Conservation (phyloP, 495 filamentous ascomycete species). For the Aspergillus ellipticus region DNA sequence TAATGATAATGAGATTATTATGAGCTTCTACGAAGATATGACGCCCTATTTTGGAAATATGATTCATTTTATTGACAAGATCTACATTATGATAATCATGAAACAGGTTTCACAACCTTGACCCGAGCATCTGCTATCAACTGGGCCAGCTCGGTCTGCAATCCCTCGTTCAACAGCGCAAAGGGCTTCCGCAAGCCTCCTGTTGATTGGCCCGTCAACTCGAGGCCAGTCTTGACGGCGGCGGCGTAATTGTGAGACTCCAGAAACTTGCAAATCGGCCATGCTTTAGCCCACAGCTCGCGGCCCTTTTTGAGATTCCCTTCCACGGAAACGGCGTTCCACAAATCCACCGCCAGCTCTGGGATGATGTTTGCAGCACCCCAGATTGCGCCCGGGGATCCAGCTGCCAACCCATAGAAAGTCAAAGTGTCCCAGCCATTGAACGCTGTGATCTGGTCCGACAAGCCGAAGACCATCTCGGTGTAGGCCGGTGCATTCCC, state of each 20-base stretch:
- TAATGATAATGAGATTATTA: neutral
- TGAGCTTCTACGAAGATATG: neutral
- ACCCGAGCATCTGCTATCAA: slow-evolving; percentile 29
- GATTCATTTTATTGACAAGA: slow-evolving; percentile 1
- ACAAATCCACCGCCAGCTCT: slow-evolving; percentile 33
- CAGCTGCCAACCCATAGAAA: slow-evolving; percentile 35
- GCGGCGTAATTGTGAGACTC: slow-evolving; percentile 32
- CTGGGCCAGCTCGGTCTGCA: slow-evolving; percentile 25
- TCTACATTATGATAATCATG: slow-evolving; percentile 4
- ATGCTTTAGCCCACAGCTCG: slow-evolving; percentile 33
- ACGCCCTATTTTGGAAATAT: neutral
- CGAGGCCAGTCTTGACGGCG: slow-evolving; percentile 35
- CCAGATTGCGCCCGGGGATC: slow-evolving; percentile 29
- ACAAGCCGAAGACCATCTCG: slow-evolving; percentile 29
- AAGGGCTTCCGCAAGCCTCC: slow-evolving; percentile 36
- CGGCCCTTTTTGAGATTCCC: slow-evolving; percentile 27
- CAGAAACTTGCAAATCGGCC: slow-evolving; percentile 35
- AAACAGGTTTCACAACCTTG: slow-evolving; percentile 18
- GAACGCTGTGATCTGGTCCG: slow-evolving; percentile 29
- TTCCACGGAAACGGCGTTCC: slow-evolving; percentile 29
- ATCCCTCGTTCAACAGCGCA: slow-evolving; percentile 20
- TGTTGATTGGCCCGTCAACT: slow-evolving; percentile 29
- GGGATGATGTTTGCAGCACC: slow-evolving; percentile 37
- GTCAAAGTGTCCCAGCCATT: slow-evolving; percentile 39
- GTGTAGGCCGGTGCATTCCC: slow-evolving; percentile 35